Evolutionary conservation across 176 grass and related monocot genomes (phyloP).

Genomic region (Chrysopogon serrulatus): DNA sequence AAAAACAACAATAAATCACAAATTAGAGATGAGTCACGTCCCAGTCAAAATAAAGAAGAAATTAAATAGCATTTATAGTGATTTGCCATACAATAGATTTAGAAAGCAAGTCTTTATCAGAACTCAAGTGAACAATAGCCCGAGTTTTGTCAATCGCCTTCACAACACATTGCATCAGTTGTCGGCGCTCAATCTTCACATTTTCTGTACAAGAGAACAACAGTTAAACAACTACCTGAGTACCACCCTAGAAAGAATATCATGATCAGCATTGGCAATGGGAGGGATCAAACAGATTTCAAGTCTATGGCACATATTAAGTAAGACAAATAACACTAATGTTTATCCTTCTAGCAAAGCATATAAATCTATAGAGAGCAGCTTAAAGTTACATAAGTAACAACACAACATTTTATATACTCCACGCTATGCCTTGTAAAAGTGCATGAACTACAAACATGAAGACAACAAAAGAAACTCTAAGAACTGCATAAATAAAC

Average conservation of each 20-base stretch:
- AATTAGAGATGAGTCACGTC: slow-evolving; percentile 3
- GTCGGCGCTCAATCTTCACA: slow-evolving; percentile 39
- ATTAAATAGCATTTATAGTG: background rate
- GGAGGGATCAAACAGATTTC: background rate
- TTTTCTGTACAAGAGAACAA: slow-evolving; percentile 43
- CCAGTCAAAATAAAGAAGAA: slow-evolving; percentile 5
- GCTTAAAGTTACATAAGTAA: background rate
- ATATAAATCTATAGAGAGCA: slow-evolving; percentile 11
- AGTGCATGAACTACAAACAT: background rate
- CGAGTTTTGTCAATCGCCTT: slow-evolving; percentile 78
- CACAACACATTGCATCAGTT: slow-evolving; percentile 75
- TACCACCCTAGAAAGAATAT: slow-evolving; percentile 20
- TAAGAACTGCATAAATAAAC: background rate
- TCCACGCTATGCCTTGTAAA: background rate
- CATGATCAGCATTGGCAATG: slow-evolving; percentile 6
- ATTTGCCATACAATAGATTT: slow-evolving; percentile 67
- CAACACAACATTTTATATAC: background rate
- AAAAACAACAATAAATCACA: slow-evolving; percentile 16
- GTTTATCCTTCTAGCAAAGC: background rate
- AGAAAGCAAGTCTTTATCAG: slow-evolving; percentile 62
- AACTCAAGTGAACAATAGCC: slow-evolving; percentile 69
- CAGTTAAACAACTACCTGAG: slow-evolving; percentile 3
- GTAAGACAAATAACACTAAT: background rate
- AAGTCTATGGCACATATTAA: background rate
- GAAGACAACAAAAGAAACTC: slow-evolving; percentile 14